Base-by-base conservation (phyloP, 2,329 filamentous ascomycete genomes). In the Furcasterigmium sp. region DNA sequence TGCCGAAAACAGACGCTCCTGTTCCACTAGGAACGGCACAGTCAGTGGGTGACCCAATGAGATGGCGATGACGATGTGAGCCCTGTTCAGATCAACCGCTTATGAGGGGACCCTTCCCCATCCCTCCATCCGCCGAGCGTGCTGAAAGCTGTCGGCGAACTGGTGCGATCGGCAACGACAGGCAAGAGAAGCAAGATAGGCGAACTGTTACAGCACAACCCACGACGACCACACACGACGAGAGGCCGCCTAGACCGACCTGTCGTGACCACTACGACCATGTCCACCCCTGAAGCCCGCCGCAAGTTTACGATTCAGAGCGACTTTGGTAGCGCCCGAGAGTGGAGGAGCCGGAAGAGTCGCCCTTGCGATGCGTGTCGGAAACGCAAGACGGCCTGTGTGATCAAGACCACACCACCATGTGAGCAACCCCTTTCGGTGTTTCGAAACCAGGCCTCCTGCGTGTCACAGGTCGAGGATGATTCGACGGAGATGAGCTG, bases 351-450 rank as follows among this genome's bases (percentile, higher is more conserved):
- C 52, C 64, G 68, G 45, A 72, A 72, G 54, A 68, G 67, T 44
- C 61, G 67, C 20, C 69, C 69, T 3, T 73, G 69, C 46, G 69
- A 72, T 53, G 59, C 61, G 10, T 72, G 69, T 48, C 64, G 68
- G 8, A 57, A 57, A 37, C 58, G 69, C 15, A 72, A 72, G 55
- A 70, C 68, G 34, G 69, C 66, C n/a, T 72, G 69, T 51, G 62
- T 72, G 8, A 72, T 73, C 43, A 61, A 65, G 23, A 57, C 57
- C 10, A 56, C 62, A 45, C 68, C 68, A 40, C 69, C 68, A 45
- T 72, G 69, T 72, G 59, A 56, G 67, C 51, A 6, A 29, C 7
- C 23, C 23, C 23, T 26, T 7, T 11, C 23, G 7, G 23, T 26
- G 7, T 11, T 7, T 26, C 23, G 7, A 26, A 7, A 7, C 23